phyloP scores from a whole-genome alignment of 1,284 basidiomycete species.

The Golubevia pallescens region DNA sequence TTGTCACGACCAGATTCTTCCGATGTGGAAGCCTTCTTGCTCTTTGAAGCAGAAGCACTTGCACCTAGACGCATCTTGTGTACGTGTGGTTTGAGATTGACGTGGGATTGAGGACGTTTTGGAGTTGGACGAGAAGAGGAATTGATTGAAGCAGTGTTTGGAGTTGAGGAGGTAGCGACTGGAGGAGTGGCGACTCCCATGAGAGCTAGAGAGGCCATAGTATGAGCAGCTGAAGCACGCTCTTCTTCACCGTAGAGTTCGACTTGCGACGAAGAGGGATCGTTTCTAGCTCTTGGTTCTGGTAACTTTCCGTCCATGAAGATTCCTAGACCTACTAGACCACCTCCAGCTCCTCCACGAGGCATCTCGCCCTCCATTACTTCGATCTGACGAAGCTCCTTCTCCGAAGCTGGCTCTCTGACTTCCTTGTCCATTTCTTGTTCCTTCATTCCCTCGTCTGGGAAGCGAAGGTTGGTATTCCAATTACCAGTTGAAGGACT shows the following conservation, averaged over 20 bases:
- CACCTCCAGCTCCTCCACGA: neutral
- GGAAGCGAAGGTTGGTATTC: neutral
- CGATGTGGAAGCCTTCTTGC: neutral
- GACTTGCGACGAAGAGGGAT: neutral
- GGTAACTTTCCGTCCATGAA: neutral
- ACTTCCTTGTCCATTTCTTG: neutral
- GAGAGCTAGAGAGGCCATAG: neutral
- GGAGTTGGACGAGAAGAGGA: neutral
- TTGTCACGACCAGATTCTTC: neutral
- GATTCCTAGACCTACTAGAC: neutral
- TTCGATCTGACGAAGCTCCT: neutral
- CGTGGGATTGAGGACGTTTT: neutral
- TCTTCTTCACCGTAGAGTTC: neutral
- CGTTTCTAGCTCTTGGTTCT: neutral
- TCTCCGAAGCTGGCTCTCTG: neutral
- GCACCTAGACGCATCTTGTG: neutral
- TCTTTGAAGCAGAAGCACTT: too few species aligned
- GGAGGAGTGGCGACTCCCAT: neutral
- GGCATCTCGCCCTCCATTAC: neutral
- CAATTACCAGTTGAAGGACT: neutral
- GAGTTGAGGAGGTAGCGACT: neutral
- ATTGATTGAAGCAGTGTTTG: neutral
- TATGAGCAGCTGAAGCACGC: neutral
- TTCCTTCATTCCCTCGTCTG: neutral
- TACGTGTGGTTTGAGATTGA: neutral